A percentile compares a stretch with the other conserved stretches of the same genome.
Evolutionary conservation across 148 eudicot genomes (phyloP).

Genomic region (Dianthus caryophyllus): DNA sequence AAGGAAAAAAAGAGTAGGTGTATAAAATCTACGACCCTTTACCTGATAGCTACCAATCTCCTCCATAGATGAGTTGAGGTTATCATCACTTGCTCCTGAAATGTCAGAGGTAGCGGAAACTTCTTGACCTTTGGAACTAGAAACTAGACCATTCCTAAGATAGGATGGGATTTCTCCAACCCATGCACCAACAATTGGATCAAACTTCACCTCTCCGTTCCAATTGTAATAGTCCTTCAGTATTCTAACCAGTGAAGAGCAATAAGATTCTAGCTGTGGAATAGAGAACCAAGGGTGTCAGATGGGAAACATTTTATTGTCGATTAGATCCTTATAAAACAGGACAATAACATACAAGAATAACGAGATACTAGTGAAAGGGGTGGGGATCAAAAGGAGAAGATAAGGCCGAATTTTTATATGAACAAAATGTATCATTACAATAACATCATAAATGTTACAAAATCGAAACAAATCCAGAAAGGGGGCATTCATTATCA

Average conservation of each 20-base stretch:
- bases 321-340: neutral
- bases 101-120: constrained; percentile 27
- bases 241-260: constrained; percentile 46
- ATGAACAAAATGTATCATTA: too few species aligned
- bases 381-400: neutral
- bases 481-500: neutral
- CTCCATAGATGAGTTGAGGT: constrained; percentile 39
- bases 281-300: constrained; percentile 10
- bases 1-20: neutral
- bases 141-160: constrained; percentile 33
- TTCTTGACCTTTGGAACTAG: constrained; percentile 26
- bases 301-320: neutral
- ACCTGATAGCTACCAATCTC: constrained; percentile 90
- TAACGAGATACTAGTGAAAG: neutral
- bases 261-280: constrained; percentile 57
- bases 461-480: neutral
- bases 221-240: constrained; percentile 60
- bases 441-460: neutral
- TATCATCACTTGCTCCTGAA: constrained; percentile 31
- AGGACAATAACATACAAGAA: neutral
- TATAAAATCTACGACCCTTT: constrained; percentile 13
- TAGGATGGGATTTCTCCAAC: constrained; percentile 63
- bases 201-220: constrained; percentile 53
- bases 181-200: constrained; percentile 56
- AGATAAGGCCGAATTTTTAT: neutral